These are phyloP conservation scores for Leccinum barrowsii DNA, from an alignment of 768 basidiomycete genomes.

Conservation along the genomic window DNA sequence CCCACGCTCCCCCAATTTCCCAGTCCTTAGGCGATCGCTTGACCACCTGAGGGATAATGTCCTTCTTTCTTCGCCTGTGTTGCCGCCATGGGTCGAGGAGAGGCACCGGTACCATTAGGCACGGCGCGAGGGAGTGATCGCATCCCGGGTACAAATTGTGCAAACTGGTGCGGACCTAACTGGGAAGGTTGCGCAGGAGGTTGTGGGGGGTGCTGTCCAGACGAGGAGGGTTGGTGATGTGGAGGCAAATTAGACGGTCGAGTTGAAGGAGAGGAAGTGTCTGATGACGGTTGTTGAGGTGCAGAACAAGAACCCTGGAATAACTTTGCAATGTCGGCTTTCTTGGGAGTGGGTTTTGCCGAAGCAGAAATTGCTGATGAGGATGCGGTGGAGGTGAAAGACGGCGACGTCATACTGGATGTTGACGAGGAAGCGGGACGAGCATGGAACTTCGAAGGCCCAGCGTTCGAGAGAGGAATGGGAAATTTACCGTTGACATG, in stretches of 20 bases:
- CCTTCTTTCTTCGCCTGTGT: constrained; percentile 24
- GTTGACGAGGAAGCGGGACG: constrained; percentile 23
- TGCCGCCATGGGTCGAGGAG: constrained; percentile 46
- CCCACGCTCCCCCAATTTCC: constrained; percentile 35
- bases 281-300: constrained; percentile 49
- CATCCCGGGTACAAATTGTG: too few species aligned
- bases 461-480: constrained; percentile 41
- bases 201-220: constrained; percentile 18
- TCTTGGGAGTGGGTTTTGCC: constrained; percentile 29
- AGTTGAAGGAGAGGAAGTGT: constrained; percentile 55
- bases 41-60: constrained; percentile 45
- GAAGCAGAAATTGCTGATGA: constrained; percentile 32
- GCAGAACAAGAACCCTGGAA: constrained; percentile 37
- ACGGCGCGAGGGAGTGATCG: constrained; percentile 45
- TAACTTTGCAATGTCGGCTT: constrained; percentile 39
- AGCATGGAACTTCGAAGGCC: constrained; percentile 34
- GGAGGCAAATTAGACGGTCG: too few species aligned
- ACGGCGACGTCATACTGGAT: constrained; percentile 28
- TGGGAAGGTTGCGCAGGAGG: too few species aligned
- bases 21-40: constrained; percentile 48
- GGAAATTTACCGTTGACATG: constrained; percentile 64
- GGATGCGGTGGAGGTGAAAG: constrained; percentile 31
- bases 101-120: constrained; percentile 52
- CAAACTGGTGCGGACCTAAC: too few species aligned
- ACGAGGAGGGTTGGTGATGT: too few species aligned